Evolutionary conservation across 768 basidiomycete species (phyloP), one percentile per base, ranked within the genome.

Genomic region (Lactarius hengduanensis): DNA sequence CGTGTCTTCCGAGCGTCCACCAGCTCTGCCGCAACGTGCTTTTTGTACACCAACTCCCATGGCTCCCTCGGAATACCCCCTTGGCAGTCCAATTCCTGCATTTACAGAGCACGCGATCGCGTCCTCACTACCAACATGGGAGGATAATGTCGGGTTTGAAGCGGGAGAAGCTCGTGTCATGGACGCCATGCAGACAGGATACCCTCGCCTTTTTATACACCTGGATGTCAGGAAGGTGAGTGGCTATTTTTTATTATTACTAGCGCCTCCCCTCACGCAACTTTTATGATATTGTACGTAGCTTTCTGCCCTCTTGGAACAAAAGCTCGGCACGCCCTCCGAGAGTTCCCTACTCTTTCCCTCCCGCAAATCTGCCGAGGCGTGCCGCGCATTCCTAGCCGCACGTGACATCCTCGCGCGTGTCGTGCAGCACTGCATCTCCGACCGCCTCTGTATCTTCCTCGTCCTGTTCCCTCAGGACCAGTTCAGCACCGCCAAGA

Each of bases 181-280:
- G 0, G 83, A 90, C 63, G 79, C 77, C 7, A 93, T 96, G 95
- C 84, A 91, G 50, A 84, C 87, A 4, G 96, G 96, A 5, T 99
- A 98, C 74, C 96, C 96, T 0, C 80, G 96, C 61, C 98, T 98
- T 77, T 97, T 96, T 77, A 90, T 98, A 61, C 91, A 96, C 75
- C 78, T 86, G 36, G 89, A 83, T 68, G 93, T 97, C 50, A 84
- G 85, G 72, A 92, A 92, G 81, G 96, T 94, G 73, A 70, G 57
- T 6, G 7, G 30, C 54, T 40, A 8, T 57, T 13, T 62, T 28
- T 28, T 62, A 26, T 26, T 26, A 26, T 28, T n/a, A 13, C 32
- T 22, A 22, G 20, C 45, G 45, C n/a, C 4, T 10, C n/a, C n/a
- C n/a, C 10, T 47, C 43, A 20, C 4, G 26, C 26, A 26, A 26